These are phyloP conservation scores for Aspergillus saccharolyticus DNA, from an alignment of 495 filamentous ascomycete species.

Conservation along the genomic window DNA sequence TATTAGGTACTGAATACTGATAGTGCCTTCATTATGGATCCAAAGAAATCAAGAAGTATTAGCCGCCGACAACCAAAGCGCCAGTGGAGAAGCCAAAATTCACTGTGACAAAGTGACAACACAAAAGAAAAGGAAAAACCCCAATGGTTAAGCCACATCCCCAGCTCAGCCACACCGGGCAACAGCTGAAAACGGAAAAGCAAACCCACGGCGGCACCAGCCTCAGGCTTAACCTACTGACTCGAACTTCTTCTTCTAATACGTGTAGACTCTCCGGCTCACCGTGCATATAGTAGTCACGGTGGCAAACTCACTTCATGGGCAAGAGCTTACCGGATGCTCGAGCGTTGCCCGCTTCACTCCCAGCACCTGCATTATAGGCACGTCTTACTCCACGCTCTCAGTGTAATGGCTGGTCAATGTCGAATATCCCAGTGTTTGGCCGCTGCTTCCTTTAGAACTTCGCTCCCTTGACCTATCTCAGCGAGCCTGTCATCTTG, in stretches of 20 bases:
- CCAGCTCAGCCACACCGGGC: constrained; percentile 14
- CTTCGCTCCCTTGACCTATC: background rate
- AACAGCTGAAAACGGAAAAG: constrained; percentile 9
- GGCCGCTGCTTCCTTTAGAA: background rate
- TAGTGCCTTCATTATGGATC: no score
- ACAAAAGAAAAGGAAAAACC: background rate
- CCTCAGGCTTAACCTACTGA: constrained; percentile 1
- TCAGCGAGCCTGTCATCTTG: constrained; percentile 14
- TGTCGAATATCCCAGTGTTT: background rate
- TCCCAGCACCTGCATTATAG: background rate
- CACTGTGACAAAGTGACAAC: background rate
- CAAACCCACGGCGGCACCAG: constrained; percentile 9
- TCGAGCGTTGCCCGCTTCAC: background rate
- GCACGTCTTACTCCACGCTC: background rate
- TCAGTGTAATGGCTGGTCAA: background rate
- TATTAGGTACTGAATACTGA: no score
- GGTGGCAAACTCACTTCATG: background rate
- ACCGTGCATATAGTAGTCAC: background rate
- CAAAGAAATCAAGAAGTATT: no score
- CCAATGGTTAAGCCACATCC: background rate
- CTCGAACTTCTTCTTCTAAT: background rate
- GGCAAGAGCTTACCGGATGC: background rate
- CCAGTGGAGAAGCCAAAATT: background rate
- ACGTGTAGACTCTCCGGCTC: background rate
- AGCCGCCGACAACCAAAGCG: background rate